A percentile compares a stretch with the other conserved stretches of the same genome.
phyloP scores from a whole-genome alignment of 306 rosid genomes.

The Fragaria iinumae region DNA sequence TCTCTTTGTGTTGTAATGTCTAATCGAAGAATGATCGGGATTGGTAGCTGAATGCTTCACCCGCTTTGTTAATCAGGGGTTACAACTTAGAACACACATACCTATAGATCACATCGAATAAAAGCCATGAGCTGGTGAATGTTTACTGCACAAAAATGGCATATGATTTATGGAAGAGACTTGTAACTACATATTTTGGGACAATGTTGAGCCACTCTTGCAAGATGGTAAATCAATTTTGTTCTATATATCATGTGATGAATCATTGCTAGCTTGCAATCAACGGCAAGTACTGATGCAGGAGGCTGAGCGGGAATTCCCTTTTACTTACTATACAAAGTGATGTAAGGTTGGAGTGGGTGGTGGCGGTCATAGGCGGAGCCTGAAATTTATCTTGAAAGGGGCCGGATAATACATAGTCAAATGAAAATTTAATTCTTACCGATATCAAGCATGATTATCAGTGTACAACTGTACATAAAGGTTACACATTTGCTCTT shows the following conservation, averaged over 20 bases:
- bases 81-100: background rate
- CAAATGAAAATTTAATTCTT: too few species aligned
- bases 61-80: background rate
- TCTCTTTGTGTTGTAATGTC: background rate
- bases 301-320: background rate
- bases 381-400: too few species aligned
- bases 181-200: background rate
- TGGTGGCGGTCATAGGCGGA: too few species aligned
- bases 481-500: too few species aligned
- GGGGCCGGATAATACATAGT: too few species aligned
- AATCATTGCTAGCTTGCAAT: conserved; percentile 3
- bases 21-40: background rate
- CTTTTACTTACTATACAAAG: background rate
- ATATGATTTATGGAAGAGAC: background rate
- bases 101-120: background rate
- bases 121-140: background rate
- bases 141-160: background rate
- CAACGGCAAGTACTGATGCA: background rate
- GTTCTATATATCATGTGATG: background rate
- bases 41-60: background rate
- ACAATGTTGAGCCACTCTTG: background rate
- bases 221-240: background rate
- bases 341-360: background rate
- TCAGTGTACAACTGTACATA: too few species aligned
- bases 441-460: too few species aligned